A percentile compares a stretch with the other conserved stretches of the same genome.
Evolutionary conservation across 176 grass and related monocot genomes (phyloP).

Genomic region (Aegilops sharonensis): DNA sequence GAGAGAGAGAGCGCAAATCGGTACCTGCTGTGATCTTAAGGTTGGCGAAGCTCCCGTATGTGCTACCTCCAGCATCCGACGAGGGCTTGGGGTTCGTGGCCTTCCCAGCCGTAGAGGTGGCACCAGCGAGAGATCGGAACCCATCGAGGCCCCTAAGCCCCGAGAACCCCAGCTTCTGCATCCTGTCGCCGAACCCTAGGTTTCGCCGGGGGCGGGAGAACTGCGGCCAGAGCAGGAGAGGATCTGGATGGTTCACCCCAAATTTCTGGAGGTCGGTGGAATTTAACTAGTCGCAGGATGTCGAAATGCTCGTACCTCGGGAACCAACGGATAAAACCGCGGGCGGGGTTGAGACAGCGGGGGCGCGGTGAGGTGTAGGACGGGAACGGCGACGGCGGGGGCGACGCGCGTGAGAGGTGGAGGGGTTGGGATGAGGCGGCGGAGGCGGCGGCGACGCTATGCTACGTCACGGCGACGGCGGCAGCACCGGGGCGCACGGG

Average conservation of each 20-base stretch:
- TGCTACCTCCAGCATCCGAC: conserved; percentile 57
- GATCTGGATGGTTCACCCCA: not conserved
- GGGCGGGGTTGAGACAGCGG: not conserved
- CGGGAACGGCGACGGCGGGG: not conserved
- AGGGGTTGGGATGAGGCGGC: not conserved
- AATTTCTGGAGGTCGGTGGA: conserved; percentile 7
- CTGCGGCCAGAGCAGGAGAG: not conserved
- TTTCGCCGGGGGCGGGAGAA: not conserved
- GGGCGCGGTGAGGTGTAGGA: conserved; percentile 1
- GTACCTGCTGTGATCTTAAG: conserved; percentile 92
- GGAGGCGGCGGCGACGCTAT: not conserved
- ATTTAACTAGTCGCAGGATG: not conserved
- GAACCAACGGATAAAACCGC: not conserved
- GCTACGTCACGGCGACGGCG: not conserved
- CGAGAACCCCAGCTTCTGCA: conserved; percentile 71
- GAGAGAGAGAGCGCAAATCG: not conserved
- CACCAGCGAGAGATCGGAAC: conserved; percentile 60
- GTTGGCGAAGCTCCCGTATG: conserved; percentile 88
- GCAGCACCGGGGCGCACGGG: not conserved
- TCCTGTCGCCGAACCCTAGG: conserved; percentile 36
- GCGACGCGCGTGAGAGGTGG: not conserved
- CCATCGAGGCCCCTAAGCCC: conserved; percentile 57
- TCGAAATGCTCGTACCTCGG: conserved; percentile 6
- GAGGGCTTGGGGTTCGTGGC: conserved; percentile 47
- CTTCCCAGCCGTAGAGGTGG: conserved; percentile 46